These are phyloP conservation scores for Byssochlamys sp. DNA, from an alignment of 2,329 filamentous ascomycete species.

Conservation along the genomic window DNA sequence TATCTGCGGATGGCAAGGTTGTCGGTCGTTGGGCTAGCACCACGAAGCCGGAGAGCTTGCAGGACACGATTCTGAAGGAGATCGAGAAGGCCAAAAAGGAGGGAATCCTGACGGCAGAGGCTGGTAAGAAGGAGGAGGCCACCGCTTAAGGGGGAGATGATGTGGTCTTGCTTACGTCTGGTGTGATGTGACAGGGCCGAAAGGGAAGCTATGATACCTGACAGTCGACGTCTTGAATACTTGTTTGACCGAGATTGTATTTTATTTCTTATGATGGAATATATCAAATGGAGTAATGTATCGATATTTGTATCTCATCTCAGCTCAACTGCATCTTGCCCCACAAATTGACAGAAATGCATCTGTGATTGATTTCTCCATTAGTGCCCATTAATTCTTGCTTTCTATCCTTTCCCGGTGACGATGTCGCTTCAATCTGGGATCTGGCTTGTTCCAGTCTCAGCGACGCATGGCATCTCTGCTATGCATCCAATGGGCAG, in stretches of 20 bases:
- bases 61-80: slow-evolving; percentile 66
- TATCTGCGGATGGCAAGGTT: slow-evolving; percentile 77
- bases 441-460: background rate
- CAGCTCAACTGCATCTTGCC: background rate
- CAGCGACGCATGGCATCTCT: background rate
- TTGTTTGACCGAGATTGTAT: background rate
- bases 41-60: slow-evolving; percentile 73
- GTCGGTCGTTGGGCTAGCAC: slow-evolving; percentile 78
- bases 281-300: background rate
- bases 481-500: background rate
- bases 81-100: slow-evolving; percentile 48
- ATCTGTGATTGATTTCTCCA: background rate
- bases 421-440: too few relatives aligned
- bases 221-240: background rate
- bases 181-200: background rate
- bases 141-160: background rate
- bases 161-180: background rate
- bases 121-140: background rate
- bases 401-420: too few relatives aligned
- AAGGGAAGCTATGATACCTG: background rate
- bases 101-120: slow-evolving; percentile 9
- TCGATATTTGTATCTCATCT: background rate
- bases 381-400: too few relatives aligned
- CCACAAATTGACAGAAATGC: background rate
- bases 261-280: background rate